phyloP scores from a whole-genome alignment of 495 filamentous ascomycete genomes.

The Daldinia vernicosa region DNA sequence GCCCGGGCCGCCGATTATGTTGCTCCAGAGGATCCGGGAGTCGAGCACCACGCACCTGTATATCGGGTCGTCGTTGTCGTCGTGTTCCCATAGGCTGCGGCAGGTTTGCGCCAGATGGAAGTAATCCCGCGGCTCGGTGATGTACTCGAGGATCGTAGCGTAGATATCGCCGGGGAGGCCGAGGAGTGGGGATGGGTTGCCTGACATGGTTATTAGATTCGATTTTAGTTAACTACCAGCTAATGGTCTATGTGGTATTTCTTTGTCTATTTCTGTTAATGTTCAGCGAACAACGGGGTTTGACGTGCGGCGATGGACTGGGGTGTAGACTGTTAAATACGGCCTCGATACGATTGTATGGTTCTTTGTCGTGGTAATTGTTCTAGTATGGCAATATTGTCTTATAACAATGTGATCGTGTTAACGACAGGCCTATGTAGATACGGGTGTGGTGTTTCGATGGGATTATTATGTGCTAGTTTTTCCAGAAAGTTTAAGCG shows the following conservation, averaged over 20 bases:
- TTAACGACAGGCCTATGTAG: too few species aligned
- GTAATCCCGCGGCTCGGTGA: not conserved
- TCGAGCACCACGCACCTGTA: not conserved
- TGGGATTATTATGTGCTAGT: not conserved
- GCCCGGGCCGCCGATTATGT: not conserved
- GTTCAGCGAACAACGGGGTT: not conserved
- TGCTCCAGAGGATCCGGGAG: not conserved
- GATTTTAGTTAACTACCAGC: not conserved
- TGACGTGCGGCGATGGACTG: not conserved
- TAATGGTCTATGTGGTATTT: not conserved
- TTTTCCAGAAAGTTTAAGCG: not conserved
- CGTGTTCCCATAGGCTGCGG: not conserved
- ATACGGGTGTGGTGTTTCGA: not conserved
- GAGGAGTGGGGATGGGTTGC: not conserved
- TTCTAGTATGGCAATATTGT: not conserved
- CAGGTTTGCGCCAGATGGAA: not conserved
- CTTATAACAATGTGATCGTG: not conserved
- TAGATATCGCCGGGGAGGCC: not conserved
- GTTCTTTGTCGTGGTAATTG: not conserved
- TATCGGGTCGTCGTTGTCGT: not conserved
- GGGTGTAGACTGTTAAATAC: not conserved
- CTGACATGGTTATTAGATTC: not conserved
- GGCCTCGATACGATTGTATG: too few species aligned
- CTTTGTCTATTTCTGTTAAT: not conserved
- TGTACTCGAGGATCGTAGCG: not conserved